Percentiles rank a stretch among this genome's conserved stretches.
These are phyloP conservation scores for Graphilbum sp. DNA, from an alignment of 2,329 filamentous ascomycete genomes.

Conservation along the genomic window DNA sequence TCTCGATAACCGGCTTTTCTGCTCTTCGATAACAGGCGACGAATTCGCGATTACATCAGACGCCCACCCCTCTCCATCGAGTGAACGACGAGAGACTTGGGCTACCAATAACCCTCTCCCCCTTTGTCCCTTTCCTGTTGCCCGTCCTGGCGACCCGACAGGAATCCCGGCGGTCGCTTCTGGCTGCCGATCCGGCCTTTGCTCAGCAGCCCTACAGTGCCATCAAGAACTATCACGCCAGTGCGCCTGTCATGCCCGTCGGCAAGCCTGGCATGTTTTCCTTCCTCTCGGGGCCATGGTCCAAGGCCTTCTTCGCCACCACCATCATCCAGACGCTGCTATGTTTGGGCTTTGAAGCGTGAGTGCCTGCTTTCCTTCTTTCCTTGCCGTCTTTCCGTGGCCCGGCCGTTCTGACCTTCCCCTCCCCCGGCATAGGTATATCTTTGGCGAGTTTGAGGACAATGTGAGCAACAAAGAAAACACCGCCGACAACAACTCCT, in stretches of 20 bases:
- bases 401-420: not conserved
- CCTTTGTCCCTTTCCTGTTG: constrained; percentile 6
- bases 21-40: no score
- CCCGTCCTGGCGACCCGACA: constrained; percentile 29
- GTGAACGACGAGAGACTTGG: not conserved
- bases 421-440: no score
- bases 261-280: constrained; percentile 41
- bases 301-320: constrained; percentile 65
- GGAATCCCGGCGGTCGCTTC: constrained; percentile 27
- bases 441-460: constrained; percentile 74
- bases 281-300: constrained; percentile 72
- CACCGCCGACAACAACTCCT: constrained; percentile 30
- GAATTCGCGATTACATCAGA: no score
- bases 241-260: constrained; percentile 16
- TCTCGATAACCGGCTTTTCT: no score
- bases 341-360: constrained; percentile 76
- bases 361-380: constrained; percentile 22
- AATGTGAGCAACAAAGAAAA: constrained; percentile 30
- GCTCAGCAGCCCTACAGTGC: constrained; percentile 16
- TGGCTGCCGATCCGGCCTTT: constrained; percentile 20
- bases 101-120: not conserved
- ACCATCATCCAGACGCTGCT: constrained; percentile 63
- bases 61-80: no score
- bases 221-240: constrained; percentile 17
- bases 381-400: not conserved